Base-by-base conservation (phyloP, 768 basidiomycete genomes). In the Rhizopogon rudus region DNA sequence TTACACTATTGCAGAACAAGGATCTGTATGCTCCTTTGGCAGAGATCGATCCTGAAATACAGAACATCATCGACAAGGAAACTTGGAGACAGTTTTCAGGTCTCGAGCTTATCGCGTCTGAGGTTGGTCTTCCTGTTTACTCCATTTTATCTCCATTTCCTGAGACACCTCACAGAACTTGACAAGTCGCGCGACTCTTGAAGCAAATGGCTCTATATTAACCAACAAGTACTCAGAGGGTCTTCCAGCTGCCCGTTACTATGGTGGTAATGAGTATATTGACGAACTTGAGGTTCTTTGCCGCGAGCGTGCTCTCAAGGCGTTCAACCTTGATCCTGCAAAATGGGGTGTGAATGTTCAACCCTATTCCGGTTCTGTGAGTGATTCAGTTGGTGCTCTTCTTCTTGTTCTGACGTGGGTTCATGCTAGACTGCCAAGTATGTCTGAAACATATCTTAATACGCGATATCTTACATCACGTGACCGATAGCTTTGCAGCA, bases 211-310 rank as follows among this genome's bases (percentile, higher is more conserved):
- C 49, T 98, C 96, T 53, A 95, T 99, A 70, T 73, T 98, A 69
- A 98, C 96, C 70, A 97, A 97, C 85, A 98, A 98, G 77, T 97
- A 97, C 80, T 98, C 97, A 20, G 97, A 98, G 75, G 97, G 97
- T 79, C 91, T 98, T 46, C 97, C 97, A n/a, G 85, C 83, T 53
- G 95, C 94, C 44, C 87, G 95, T 56, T 97, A 97, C 76, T 98
- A 96, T 63, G 94, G 93, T 65, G 96, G 96, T 55, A 99, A 98
- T 77, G 97, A 98, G 74, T 88, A 88, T 77, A 89, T 98, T 63
- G 97, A 98, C 68, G 92, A 97, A 69, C 88, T 99, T 66, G 97
- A 98, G 75, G 73, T 82, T 57, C 85, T 99, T 55, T 93, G 92
- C 78, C 93, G 93, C 71, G 87, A 94, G 75, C 93, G 97, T 66